Conservation (phyloP, 768 basidiomycete genomes). For the Cantharellus cinnabarinus region DNA sequence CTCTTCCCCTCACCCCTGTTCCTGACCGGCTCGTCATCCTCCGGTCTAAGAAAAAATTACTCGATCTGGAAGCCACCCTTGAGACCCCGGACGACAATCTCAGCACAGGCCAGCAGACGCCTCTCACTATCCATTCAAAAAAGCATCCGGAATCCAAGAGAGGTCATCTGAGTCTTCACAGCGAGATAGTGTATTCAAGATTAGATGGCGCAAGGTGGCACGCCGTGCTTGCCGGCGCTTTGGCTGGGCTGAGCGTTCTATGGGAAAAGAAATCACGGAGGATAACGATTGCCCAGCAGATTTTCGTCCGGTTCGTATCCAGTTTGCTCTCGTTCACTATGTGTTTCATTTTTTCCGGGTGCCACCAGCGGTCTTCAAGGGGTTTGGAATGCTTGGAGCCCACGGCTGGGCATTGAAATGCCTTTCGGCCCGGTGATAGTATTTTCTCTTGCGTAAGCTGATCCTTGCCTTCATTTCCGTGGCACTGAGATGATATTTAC, state of each 20-base stretch:
- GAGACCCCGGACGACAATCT: constrained; percentile 4
- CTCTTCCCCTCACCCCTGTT: constrained; percentile 51
- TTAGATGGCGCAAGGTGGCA: constrained; percentile 39
- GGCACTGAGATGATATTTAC: not conserved
- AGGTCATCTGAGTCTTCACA: not conserved
- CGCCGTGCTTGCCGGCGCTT: constrained; percentile 52
- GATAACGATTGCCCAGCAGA: constrained; percentile 57
- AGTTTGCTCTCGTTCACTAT: not conserved
- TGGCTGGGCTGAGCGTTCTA: constrained; percentile 49
- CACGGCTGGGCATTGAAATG: constrained; percentile 41
- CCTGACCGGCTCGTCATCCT: not conserved
- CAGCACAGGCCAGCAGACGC: constrained; percentile 1
- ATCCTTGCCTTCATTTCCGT: not conserved
- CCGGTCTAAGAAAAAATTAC: constrained; percentile 10
- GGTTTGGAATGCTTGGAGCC: constrained; percentile 60
- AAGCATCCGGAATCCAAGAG: not conserved
- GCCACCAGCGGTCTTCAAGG: constrained; percentile 63
- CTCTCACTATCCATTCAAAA: constrained; percentile 5
- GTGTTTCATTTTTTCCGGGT: not conserved
- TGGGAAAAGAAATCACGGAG: constrained; percentile 54
- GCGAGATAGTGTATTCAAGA: not conserved
- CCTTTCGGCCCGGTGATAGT: constrained; percentile 72
- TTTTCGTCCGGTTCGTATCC: constrained; percentile 58
- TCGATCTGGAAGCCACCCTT: constrained; percentile 10
- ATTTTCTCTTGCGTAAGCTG: constrained; percentile 47